These are phyloP conservation scores for Hygrocybe punicea DNA, from an alignment of 768 basidiomycete species.

Conservation along the genomic window DNA sequence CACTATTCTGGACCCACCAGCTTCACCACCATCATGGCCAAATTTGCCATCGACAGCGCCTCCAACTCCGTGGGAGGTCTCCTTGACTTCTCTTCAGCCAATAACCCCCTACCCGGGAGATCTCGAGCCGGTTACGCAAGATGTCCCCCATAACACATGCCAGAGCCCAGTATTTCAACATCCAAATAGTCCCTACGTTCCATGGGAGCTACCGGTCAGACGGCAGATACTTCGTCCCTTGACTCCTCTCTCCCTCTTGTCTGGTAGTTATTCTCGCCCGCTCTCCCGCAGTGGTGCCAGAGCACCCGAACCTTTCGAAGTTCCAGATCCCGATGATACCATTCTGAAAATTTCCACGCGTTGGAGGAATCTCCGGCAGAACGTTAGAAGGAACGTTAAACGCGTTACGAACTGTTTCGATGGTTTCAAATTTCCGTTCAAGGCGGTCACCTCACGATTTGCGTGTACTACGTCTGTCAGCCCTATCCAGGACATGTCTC, in stretches of 20 bases:
- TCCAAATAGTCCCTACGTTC: slow-evolving; percentile 56
- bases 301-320: slow-evolving; percentile 38
- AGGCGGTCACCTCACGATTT: not conserved
- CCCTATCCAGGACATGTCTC: not conserved
- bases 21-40: slow-evolving; percentile 1
- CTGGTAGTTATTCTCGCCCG: slow-evolving; percentile 28
- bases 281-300: slow-evolving; percentile 39
- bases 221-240: slow-evolving; percentile 41
- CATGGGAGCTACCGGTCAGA: slow-evolving; percentile 45
- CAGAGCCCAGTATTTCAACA: slow-evolving; percentile 42
- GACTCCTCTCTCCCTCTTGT: slow-evolving; percentile 33
- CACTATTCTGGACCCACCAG: slow-evolving; percentile 6
- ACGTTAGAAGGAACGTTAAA: slow-evolving; percentile 26
- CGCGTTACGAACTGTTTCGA: slow-evolving; percentile 23
- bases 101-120: not conserved
- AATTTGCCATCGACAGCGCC: slow-evolving; percentile 10
- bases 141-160: slow-evolving; percentile 4
- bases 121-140: not conserved
- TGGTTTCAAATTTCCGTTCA: slow-evolving; percentile 16
- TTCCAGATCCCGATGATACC: slow-evolving; percentile 2
- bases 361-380: slow-evolving; percentile 30
- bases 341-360: slow-evolving; percentile 26
- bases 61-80: slow-evolving; percentile 11
- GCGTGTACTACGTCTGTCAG: not conserved
- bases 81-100: not conserved